Conservation (phyloP, 768 basidiomycete species). For the Cystofilobasidium bisporidii region DNA sequence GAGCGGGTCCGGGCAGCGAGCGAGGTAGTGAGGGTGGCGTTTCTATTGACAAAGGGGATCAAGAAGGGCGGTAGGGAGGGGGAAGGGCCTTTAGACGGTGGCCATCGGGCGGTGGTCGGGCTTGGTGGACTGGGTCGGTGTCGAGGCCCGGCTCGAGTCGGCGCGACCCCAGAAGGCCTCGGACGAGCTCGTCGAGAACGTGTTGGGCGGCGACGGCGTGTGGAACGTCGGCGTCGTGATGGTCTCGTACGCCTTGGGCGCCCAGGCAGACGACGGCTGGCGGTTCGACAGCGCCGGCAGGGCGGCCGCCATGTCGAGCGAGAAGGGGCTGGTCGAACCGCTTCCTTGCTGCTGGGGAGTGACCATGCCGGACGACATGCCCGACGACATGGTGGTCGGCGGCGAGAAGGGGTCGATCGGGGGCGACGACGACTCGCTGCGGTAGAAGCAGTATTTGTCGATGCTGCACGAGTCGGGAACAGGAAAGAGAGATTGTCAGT, state of each 20-base stretch:
- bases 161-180: background rate
- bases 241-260: background rate
- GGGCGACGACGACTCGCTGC: background rate
- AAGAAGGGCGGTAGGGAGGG: no score
- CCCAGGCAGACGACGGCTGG: background rate
- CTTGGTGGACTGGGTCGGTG: background rate
- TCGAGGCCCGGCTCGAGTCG: background rate
- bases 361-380: conserved; percentile 2
- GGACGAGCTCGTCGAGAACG: background rate
- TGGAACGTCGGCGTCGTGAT: background rate
- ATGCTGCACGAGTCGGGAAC: background rate
- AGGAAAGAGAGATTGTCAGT: background rate
- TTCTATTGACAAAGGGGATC: no score
- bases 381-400: background rate
- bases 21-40: no score
- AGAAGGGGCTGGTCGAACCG: background rate
- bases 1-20: no score
- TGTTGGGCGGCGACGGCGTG: background rate
- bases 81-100: background rate
- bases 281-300: background rate
- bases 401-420: background rate
- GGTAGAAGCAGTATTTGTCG: conserved; percentile 26
- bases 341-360: background rate
- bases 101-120: background rate
- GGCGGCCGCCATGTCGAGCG: background rate